Percentiles rank a stretch among this genome's conserved stretches.
phyloP scores from a whole-genome alignment of 306 rosid genomes.

The Prinsepia uniflora region DNA sequence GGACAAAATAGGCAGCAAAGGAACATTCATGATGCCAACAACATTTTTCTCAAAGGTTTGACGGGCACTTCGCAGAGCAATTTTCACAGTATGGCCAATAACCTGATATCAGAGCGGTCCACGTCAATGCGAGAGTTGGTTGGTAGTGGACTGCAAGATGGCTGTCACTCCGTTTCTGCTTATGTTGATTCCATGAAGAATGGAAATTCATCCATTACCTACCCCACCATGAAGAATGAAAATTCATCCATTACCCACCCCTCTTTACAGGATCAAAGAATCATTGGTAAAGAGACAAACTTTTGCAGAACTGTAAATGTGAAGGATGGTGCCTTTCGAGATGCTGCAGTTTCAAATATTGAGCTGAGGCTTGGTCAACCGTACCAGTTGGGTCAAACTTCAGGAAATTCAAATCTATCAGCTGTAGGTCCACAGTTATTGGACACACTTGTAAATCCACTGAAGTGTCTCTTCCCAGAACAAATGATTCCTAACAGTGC shows the following conservation, averaged over 20 bases:
- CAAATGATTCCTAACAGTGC: slow-evolving; percentile 43
- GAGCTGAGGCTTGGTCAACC: slow-evolving; percentile 67
- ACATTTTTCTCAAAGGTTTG: slow-evolving; percentile 34
- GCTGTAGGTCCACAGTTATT: slow-evolving; percentile 36
- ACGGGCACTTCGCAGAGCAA: slow-evolving; percentile 34
- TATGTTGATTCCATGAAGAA: slow-evolving; percentile 36
- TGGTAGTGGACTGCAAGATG: slow-evolving; percentile 33
- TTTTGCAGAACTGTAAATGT: slow-evolving; percentile 29
- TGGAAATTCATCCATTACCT: slow-evolving; percentile 28
- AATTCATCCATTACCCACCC: slow-evolving; percentile 29
- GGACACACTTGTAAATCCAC: slow-evolving; percentile 36
- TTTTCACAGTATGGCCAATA: slow-evolving; percentile 22
- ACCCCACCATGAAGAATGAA: slow-evolving; percentile 28
- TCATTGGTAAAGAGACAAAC: slow-evolving; percentile 32
- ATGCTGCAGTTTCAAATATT: slow-evolving; percentile 46
- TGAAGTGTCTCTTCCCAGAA: slow-evolving; percentile 34
- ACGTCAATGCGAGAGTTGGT: slow-evolving; percentile 27
- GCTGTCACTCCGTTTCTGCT: slow-evolving; percentile 32
- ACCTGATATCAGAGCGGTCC: slow-evolving; percentile 28
- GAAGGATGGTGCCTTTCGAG: slow-evolving; percentile 32
- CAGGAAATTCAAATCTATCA: slow-evolving; percentile 36
- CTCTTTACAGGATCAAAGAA: slow-evolving; percentile 36
- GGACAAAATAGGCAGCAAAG: slow-evolving; percentile 36
- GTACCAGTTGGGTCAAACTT: slow-evolving; percentile 31
- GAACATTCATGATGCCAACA: slow-evolving; percentile 28